These are phyloP conservation scores for Termitomyces sp. DNA, from an alignment of 768 basidiomycete genomes.

Conservation along the genomic window DNA sequence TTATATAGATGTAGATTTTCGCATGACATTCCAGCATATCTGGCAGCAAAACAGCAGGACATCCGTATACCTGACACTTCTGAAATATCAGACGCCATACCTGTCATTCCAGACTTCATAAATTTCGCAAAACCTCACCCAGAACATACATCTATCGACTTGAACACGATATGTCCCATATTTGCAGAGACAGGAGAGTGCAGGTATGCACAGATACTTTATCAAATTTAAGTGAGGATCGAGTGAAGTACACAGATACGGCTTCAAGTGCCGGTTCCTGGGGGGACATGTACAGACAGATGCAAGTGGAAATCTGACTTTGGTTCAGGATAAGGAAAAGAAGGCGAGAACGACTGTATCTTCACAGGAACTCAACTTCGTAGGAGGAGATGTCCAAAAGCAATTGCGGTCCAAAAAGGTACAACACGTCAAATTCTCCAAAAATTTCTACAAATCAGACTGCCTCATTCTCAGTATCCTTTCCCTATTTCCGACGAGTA, in stretches of 20 bases:
- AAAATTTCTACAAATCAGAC: not conserved
- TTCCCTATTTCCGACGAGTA: conserved; percentile 61
- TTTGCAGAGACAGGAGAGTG: conserved; percentile 70
- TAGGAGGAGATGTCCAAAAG: conserved; percentile 52
- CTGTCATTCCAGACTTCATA: conserved; percentile 39
- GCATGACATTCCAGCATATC: conserved; percentile 74
- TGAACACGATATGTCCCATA: conserved; percentile 55
- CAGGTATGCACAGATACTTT: conserved; percentile 27
- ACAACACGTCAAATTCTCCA: conserved; percentile 2
- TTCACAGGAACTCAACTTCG: conserved; percentile 65
- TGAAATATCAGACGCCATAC: conserved; percentile 38
- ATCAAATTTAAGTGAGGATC: not conserved
- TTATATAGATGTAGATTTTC: conserved; percentile 63
- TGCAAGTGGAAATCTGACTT: conserved; percentile 35
- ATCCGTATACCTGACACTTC: conserved; percentile 48
- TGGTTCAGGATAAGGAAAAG: conserved; percentile 54
- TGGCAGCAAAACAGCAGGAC: conserved; percentile 70
- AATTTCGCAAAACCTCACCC: conserved; percentile 22
- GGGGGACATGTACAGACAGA: conserved; percentile 61
- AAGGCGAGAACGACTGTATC: conserved; percentile 40
- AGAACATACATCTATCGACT: conserved; percentile 36
- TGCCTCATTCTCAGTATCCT: conserved; percentile 43
- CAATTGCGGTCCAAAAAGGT: conserved; percentile 67
- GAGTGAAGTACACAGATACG: conserved; percentile 39
- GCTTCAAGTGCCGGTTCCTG: conserved; percentile 89